Evolutionary conservation across 331 rosid genomes (phyloP).

Genomic region (Malus hybrid): DNA sequence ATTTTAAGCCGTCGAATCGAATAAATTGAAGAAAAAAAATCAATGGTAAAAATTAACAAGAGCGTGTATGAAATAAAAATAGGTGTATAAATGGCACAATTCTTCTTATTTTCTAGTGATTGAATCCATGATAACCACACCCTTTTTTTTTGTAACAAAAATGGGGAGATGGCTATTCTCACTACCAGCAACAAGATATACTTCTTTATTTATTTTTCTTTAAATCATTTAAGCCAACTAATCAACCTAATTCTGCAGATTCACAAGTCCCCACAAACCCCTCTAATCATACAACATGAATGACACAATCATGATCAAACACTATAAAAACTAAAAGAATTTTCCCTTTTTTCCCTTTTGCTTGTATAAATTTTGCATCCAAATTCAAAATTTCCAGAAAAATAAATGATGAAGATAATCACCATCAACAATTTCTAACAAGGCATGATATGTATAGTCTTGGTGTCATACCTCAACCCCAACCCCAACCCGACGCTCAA

Average conservation of each 20-base stretch:
- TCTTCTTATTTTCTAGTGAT: background rate
- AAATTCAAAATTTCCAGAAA: background rate
- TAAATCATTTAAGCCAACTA: background rate
- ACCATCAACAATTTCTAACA: constrained; percentile 6
- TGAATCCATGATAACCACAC: background rate
- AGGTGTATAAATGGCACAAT: too few species aligned
- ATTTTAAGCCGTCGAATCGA: too few species aligned
- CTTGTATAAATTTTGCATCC: background rate
- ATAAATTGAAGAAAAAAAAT: too few species aligned
- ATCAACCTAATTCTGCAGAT: background rate
- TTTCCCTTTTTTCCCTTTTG: background rate
- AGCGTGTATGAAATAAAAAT: too few species aligned
- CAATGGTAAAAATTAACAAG: too few species aligned
- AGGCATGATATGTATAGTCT: constrained; percentile 45
- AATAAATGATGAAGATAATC: background rate
- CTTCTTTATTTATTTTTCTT: background rate
- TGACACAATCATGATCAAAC: background rate
- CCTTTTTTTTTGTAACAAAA: too few species aligned
- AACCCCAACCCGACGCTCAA: constrained; percentile 20
- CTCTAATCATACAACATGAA: background rate
- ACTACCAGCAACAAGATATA: too few species aligned
- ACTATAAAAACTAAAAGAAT: background rate
- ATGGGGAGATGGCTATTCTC: too few species aligned
- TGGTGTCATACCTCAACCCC: constrained; percentile 31
- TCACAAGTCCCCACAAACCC: background rate